Evolutionary conservation across 805 yeast genomes (phyloP).

Genomic region (Teunomyces pallodes): DNA sequence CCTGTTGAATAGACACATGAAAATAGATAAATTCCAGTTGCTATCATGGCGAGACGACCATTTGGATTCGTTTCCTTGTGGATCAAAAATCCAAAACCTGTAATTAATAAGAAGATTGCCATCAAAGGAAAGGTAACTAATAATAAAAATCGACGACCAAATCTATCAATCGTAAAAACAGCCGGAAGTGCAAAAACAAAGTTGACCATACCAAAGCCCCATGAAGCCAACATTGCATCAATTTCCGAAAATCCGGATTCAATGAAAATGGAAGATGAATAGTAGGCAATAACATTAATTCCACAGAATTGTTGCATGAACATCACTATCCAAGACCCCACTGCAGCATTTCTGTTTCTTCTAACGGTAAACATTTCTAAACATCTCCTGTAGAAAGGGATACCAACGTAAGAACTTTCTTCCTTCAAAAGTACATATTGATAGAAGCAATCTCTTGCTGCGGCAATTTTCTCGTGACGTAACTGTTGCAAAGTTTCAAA

Average conservation of each 20-base stretch:
- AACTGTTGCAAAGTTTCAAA: slow-evolving; percentile 46
- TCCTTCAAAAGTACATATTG: slow-evolving; percentile 57
- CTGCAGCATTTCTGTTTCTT: slow-evolving; percentile 79
- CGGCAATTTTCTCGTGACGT: slow-evolving; percentile 48
- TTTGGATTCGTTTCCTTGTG: slow-evolving; percentile 38
- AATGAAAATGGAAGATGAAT: slow-evolving; percentile 72
- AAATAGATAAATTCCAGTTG: slow-evolving; percentile 72
- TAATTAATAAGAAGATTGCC: slow-evolving; percentile 55
- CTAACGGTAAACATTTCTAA: slow-evolving; percentile 65
- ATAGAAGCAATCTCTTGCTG: slow-evolving; percentile 65
- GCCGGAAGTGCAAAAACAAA: slow-evolving; percentile 83
- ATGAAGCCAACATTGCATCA: slow-evolving; percentile 70
- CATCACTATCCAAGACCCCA: slow-evolving; percentile 80
- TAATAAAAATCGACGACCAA: slow-evolving; percentile 66
- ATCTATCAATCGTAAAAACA: slow-evolving; percentile 70
- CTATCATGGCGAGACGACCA: slow-evolving; percentile 64
- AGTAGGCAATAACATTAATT: slow-evolving; percentile 83
- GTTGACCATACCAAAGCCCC: slow-evolving; percentile 84
- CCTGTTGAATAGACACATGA: slow-evolving; percentile 77
- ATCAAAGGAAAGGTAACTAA: slow-evolving; percentile 62
- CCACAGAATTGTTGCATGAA: slow-evolving; percentile 93
- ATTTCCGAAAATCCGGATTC: slow-evolving; percentile 62
- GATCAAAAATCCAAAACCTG: slow-evolving; percentile 75
- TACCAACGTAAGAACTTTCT: slow-evolving; percentile 50
- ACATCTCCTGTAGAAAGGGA: slow-evolving; percentile 46